These are phyloP conservation scores for Penicillium paradoxum DNA, from an alignment of 495 filamentous ascomycete species.

Conservation along the genomic window DNA sequence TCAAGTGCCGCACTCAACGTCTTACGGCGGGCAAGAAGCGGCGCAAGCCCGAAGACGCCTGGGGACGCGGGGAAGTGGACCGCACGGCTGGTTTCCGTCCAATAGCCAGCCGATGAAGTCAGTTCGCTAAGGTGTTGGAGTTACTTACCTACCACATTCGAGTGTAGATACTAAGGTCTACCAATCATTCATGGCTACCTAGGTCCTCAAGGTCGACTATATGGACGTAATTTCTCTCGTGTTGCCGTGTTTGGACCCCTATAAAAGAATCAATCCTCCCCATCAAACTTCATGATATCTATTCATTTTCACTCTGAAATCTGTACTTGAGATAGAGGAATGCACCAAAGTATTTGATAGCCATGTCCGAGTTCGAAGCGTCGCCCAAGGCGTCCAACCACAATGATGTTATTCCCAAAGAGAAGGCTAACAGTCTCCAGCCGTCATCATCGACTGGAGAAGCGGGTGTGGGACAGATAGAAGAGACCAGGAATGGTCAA, in stretches of 20 bases:
- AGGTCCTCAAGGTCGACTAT: not conserved
- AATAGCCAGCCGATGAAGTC: not conserved
- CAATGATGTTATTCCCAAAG: not conserved
- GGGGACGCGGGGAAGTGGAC: conserved; percentile 1
- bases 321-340: not conserved
- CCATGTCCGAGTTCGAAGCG: not conserved
- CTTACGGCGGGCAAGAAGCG: not conserved
- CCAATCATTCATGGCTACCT: no score
- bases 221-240: not conserved
- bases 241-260: not conserved
- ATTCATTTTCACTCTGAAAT: not conserved
- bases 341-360: not conserved
- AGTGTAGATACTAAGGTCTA: no score
- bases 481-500: conserved; percentile 3
- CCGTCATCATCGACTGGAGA: not conserved
- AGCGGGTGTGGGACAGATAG: not conserved
- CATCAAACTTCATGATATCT: not conserved
- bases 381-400: not conserved
- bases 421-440: not conserved
- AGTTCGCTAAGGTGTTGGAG: not conserved
- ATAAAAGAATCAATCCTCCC: not conserved
- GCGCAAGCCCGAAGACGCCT: not conserved
- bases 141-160: not conserved
- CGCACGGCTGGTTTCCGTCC: not conserved
- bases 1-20: not conserved